Conservation (phyloP, 306 rosid genomes). For the Canavalia gladiata region DNA sequence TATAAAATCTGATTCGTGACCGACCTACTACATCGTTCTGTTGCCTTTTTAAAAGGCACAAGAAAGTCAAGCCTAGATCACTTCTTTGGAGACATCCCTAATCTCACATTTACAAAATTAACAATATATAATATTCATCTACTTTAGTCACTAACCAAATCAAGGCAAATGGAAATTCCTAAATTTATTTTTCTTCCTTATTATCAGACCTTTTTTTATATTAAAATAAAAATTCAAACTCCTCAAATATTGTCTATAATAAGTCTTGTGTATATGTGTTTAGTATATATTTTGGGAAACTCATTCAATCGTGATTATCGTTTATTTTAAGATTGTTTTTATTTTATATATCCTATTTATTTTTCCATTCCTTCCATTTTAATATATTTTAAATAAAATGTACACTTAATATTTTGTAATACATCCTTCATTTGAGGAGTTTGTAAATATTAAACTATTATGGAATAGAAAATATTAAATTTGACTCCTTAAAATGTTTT, state of each 20-base stretch:
- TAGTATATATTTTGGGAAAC: too few species aligned
- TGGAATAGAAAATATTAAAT: too few species aligned
- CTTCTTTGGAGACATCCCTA: conserved; percentile 40
- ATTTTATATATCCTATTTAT: too few species aligned
- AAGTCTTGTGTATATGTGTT: too few species aligned
- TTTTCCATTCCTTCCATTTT: too few species aligned
- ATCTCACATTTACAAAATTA: conserved; percentile 35
- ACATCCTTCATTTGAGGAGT: too few species aligned
- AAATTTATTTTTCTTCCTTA: background rate
- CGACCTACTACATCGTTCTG: background rate
- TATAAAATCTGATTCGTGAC: conserved; percentile 32
- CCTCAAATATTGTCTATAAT: background rate
- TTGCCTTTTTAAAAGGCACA: background rate
- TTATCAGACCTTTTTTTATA: background rate
- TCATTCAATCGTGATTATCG: too few species aligned
- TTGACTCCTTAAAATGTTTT: too few species aligned
- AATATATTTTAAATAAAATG: too few species aligned
- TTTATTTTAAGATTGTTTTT: too few species aligned
- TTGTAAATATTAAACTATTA: too few species aligned
- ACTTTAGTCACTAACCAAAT: conserved; percentile 31
- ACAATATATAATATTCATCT: background rate
- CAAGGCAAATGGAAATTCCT: conserved; percentile 1
- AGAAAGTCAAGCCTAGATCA: conserved; percentile 33
- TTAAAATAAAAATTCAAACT: background rate
- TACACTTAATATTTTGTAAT: too few species aligned